Evolutionary conservation across 176 grass and related monocot species (phyloP).

Genomic region (Cocos nucifera): DNA sequence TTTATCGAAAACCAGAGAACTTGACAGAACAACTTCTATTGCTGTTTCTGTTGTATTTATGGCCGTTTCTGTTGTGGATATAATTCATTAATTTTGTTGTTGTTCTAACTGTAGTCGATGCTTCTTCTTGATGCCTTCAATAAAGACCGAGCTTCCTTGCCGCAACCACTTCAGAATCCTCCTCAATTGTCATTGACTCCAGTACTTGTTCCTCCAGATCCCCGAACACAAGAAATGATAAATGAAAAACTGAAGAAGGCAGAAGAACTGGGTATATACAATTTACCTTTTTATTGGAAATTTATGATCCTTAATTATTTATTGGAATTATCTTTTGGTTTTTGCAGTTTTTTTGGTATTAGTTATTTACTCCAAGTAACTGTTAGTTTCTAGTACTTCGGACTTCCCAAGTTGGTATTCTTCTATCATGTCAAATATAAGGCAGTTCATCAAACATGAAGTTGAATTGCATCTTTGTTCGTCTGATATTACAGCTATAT

Average conservation of each 20-base stretch:
- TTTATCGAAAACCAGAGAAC: too few species aligned
- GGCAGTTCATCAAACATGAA: too few species aligned
- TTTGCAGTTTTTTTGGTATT: too few species aligned
- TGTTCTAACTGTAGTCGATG: slow-evolving; percentile 42
- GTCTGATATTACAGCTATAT: too few species aligned
- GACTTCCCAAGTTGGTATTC: too few species aligned
- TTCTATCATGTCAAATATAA: too few species aligned
- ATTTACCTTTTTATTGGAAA: not conserved
- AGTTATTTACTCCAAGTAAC: too few species aligned
- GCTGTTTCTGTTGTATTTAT: not conserved
- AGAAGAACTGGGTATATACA: slow-evolving; percentile 66
- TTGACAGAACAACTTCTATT: not conserved
- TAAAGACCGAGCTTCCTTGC: slow-evolving; percentile 70
- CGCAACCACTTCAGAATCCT: slow-evolving; percentile 44
- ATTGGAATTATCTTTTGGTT: too few species aligned
- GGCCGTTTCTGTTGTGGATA: not conserved
- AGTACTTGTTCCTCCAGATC: slow-evolving; percentile 50
- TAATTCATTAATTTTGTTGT: slow-evolving; percentile 6
- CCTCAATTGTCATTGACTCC: slow-evolving; percentile 30
- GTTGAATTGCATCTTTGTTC: too few species aligned
- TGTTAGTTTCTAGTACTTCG: too few species aligned
- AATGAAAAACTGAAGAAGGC: slow-evolving; percentile 92
- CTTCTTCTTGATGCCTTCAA: slow-evolving; percentile 80
- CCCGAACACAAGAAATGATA: slow-evolving; percentile 81
- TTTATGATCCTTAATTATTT: too few species aligned